These are phyloP conservation scores for Penicillium cataractarum DNA, from an alignment of 495 filamentous ascomycete genomes.

Conservation along the genomic window DNA sequence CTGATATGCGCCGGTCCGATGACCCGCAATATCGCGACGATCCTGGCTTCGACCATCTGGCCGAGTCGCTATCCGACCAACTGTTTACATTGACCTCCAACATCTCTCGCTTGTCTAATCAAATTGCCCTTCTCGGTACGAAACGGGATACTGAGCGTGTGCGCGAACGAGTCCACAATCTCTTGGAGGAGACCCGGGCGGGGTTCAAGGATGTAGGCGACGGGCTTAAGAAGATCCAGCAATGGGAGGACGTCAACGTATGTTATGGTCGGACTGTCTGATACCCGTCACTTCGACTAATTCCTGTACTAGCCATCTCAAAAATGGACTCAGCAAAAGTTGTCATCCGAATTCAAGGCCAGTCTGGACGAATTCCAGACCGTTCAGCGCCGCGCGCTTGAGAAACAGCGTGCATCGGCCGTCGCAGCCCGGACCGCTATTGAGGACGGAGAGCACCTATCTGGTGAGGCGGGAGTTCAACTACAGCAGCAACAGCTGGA, in stretches of 20 bases:
- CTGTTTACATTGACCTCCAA: slow-evolving; percentile 87
- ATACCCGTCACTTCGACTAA: neutral
- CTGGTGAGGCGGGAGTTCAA: slow-evolving; percentile 43
- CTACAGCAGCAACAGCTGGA: slow-evolving; percentile 72
- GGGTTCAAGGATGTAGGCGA: slow-evolving; percentile 94
- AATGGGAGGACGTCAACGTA: slow-evolving; percentile 92
- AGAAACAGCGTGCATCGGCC: slow-evolving; percentile 88
- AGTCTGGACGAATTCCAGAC: slow-evolving; percentile 87
- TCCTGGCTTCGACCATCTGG: slow-evolving; percentile 84
- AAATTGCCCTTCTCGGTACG: slow-evolving; percentile 85
- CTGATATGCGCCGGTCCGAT: slow-evolving; percentile 63
- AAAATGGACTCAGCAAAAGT: slow-evolving; percentile 92
- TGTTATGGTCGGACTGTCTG: slow-evolving; percentile 27
- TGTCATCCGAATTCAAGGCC: slow-evolving; percentile 87
- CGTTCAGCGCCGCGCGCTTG: slow-evolving; percentile 83
- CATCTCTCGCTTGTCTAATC: slow-evolving; percentile 75
- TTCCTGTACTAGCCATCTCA: slow-evolving; percentile 68
- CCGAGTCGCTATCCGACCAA: slow-evolving; percentile 78
- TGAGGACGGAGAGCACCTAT: slow-evolving; percentile 52
- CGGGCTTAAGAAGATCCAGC: slow-evolving; percentile 86
- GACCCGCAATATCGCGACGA: slow-evolving; percentile 82
- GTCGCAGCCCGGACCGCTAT: slow-evolving; percentile 75
- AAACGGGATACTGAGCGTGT: slow-evolving; percentile 88
- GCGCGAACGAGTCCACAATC: slow-evolving; percentile 82
- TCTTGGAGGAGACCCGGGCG: slow-evolving; percentile 80